These are phyloP conservation scores for Trichoderma virens DNA, from an alignment of 495 filamentous ascomycete species.

Conservation along the genomic window DNA sequence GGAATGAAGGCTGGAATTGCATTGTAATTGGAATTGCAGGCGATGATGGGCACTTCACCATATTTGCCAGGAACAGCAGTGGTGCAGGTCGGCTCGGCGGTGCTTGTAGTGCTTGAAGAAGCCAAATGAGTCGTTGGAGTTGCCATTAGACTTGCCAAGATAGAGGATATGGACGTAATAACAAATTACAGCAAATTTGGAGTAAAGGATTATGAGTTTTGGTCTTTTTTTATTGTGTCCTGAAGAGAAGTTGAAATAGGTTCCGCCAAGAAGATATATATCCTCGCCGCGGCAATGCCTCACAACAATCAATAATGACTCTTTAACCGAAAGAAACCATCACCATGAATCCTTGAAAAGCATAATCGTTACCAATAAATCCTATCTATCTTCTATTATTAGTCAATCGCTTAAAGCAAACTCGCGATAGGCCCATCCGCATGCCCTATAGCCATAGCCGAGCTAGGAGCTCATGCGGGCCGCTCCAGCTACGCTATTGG, in stretches of 20 bases:
- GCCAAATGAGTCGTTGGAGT: background rate
- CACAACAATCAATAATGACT: background rate
- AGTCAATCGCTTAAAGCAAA: background rate
- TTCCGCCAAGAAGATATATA: background rate
- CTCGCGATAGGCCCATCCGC: background rate
- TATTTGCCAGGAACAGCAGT: constrained; percentile 31
- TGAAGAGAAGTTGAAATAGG: background rate
- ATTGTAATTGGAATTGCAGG: constrained; percentile 37
- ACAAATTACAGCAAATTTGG: background rate
- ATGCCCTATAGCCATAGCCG: background rate
- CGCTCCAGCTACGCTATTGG: background rate
- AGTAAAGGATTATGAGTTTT: background rate
- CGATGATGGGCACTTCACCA: constrained; percentile 30
- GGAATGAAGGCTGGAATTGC: constrained; percentile 29
- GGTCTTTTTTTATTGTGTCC: background rate
- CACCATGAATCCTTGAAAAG: background rate
- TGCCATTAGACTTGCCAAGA: background rate
- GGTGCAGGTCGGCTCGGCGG: constrained; percentile 14
- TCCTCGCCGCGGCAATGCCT: background rate
- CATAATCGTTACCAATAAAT: background rate
- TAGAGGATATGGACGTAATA: background rate
- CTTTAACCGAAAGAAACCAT: background rate
- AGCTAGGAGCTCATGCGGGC: background rate
- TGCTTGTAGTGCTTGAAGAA: background rate
- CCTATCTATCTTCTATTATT: background rate